Conservation (phyloP, 2,329 filamentous ascomycete species). For the Exserohilum rostratum region DNA sequence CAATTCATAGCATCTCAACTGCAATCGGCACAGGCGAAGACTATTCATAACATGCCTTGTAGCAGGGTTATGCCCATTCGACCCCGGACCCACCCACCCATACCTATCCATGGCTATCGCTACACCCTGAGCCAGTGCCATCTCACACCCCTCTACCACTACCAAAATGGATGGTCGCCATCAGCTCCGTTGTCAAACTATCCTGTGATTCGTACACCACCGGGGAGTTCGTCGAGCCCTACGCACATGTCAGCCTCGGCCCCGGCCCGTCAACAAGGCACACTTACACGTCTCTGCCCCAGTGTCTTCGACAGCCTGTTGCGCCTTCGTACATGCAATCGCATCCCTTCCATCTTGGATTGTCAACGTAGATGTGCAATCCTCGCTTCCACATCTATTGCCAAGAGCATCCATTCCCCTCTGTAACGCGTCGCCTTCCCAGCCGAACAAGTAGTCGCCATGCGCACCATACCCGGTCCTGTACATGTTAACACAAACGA, state of each 20-base stretch:
- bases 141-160: neutral
- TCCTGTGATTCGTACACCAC: conserved; percentile 24
- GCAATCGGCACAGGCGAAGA: no score
- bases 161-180: neutral
- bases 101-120: neutral
- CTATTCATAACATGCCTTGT: no score
- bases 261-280: neutral
- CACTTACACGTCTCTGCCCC: conserved; percentile 6
- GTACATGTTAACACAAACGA: conserved; percentile 1
- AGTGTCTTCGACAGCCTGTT: conserved; percentile 38
- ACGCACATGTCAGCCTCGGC: neutral
- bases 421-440: conserved; percentile 40
- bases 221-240: conserved; percentile 30
- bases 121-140: neutral
- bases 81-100: no score
- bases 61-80: neutral
- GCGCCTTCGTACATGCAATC: conserved; percentile 36
- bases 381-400: conserved; percentile 25
- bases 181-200: neutral
- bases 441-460: conserved; percentile 36
- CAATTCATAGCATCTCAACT: neutral
- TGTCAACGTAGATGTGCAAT: conserved; percentile 32
- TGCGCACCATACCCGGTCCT: conserved; percentile 38
- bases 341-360: conserved; percentile 38
- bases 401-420: conserved; percentile 37